Conservation (phyloP, 257 asterid genomes). For the Perilla frutescens region DNA sequence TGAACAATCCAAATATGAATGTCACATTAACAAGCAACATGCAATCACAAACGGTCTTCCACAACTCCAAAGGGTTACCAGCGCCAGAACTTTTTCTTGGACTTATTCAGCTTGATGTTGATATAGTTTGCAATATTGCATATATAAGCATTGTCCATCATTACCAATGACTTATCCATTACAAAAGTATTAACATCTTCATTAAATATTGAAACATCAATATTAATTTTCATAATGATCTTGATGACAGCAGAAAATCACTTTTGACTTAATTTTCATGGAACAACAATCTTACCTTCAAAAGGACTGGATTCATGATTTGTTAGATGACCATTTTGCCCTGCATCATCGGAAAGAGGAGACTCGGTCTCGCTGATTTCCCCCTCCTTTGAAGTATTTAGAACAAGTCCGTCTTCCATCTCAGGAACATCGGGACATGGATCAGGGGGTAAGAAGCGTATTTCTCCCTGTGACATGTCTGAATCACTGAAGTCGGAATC, state of each 20-base stretch:
- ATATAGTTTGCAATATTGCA: constrained; percentile 12
- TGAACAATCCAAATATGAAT: background rate
- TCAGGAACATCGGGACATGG: constrained; percentile 79
- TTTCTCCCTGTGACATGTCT: constrained; percentile 79
- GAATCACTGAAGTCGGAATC: constrained; percentile 91
- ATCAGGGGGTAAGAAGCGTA: constrained; percentile 78
- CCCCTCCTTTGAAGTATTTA: constrained; percentile 62
- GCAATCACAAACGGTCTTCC: constrained; percentile 6
- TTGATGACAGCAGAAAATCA: constrained; percentile 3
- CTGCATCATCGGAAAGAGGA: constrained; percentile 79
- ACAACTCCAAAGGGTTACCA: background rate
- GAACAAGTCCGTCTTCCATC: constrained; percentile 62
- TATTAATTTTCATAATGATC: constrained; percentile 14
- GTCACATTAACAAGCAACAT: constrained; percentile 23
- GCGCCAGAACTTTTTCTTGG: background rate
- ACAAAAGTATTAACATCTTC: background rate
- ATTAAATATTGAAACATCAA: background rate
- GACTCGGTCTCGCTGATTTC: constrained; percentile 76
- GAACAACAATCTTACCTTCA: constrained; percentile 58
- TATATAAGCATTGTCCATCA: constrained; percentile 14
- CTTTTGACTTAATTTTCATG: constrained; percentile 31
- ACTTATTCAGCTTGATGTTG: constrained; percentile 14
- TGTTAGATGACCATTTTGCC: constrained; percentile 65
- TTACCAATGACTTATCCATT: background rate
- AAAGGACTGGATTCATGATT: constrained; percentile 70